Evolutionary conservation across 768 basidiomycete genomes (phyloP).

Genomic region (Amanita subjunquillea): DNA sequence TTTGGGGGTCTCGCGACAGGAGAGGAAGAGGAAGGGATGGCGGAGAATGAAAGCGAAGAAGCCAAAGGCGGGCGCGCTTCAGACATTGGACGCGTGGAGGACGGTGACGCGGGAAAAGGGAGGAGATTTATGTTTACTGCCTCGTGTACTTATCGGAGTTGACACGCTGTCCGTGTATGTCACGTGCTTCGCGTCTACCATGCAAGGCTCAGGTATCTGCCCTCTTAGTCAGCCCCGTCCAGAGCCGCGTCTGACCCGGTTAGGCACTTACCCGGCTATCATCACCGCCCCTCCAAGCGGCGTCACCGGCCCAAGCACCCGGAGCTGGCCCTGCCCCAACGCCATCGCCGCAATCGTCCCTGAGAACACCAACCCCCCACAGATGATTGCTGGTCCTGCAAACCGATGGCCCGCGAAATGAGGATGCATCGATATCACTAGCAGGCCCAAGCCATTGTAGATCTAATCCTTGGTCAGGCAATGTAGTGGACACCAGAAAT

Average conservation of each 20-base stretch:
- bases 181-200: constrained; percentile 21
- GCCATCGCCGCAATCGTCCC: constrained; percentile 49
- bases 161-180: constrained; percentile 26
- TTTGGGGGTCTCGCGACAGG: constrained; percentile 27
- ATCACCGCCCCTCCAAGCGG: constrained; percentile 54
- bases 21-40: constrained; percentile 15
- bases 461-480: constrained; percentile 27
- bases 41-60: constrained; percentile 15
- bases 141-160: constrained; percentile 24
- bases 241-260: neutral
- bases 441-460: constrained; percentile 57
- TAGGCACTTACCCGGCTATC: constrained; percentile 54
- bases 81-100: constrained; percentile 4
- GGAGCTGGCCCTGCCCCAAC: constrained; percentile 38
- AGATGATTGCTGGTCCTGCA: constrained; percentile 56
- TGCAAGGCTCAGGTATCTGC: constrained; percentile 44
- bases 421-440: constrained; percentile 53
- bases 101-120: constrained; percentile 12
- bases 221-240: too few species aligned
- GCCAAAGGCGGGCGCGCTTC: constrained; percentile 15
- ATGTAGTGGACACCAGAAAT: neutral
- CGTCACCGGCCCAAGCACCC: constrained; percentile 52
- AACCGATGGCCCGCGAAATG: constrained; percentile 50
- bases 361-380: constrained; percentile 51
- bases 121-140: constrained; percentile 20